Evolutionary conservation across 2,329 filamentous ascomycete species (phyloP), one percentile per base, ranked within the genome.

Genomic region (Zymoseptoria ardabiliae): DNA sequence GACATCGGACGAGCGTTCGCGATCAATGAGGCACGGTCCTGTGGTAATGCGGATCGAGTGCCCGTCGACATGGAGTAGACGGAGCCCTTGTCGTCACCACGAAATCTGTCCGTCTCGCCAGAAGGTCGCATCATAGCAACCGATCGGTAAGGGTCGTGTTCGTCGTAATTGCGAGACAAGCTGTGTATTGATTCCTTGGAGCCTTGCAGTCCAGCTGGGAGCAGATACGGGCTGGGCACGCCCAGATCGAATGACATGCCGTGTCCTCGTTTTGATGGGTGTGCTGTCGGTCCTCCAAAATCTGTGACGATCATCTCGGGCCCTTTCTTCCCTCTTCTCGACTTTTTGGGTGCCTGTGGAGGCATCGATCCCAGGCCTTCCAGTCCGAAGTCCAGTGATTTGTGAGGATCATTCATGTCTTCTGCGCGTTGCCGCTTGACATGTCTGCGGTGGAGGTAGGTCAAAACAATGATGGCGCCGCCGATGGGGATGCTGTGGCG

Each of bases 341-440:
- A 71, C 22, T 71, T 70, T 60, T 78, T 78, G 58, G 70, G 64
- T 45, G 70, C 62, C 50, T 65, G 63, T 25, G 60, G 53, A 1
- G 61, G 57, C 11, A 35, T 53, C 21, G 61, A 60, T 56, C 59
- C 63, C 45, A 66, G 65, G 58, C 65, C 65, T n/a, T 88, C 90
- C 70, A 97, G 76, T 41, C 94, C 94, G 71, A 97, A 99, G 73
- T 99, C 94, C 71, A 97, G 82, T 0, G 91, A 94, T 71, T 88
- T 92, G 75, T 95, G 90, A 66, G 90, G 90, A 74, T 97, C 92
- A 63, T 88, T 85, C 19, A 82, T 81, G 76, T 99, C 94, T 76
- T 99, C 94, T 60, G 81, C 77, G 58, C 80, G 79, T 63, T 91
- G 80, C 69, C 85, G 91, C 72, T 82, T 85, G 48, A 89, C 76